phyloP scores from a whole-genome alignment of 176 grass and related monocot genomes.

The Lolium multiflorum region DNA sequence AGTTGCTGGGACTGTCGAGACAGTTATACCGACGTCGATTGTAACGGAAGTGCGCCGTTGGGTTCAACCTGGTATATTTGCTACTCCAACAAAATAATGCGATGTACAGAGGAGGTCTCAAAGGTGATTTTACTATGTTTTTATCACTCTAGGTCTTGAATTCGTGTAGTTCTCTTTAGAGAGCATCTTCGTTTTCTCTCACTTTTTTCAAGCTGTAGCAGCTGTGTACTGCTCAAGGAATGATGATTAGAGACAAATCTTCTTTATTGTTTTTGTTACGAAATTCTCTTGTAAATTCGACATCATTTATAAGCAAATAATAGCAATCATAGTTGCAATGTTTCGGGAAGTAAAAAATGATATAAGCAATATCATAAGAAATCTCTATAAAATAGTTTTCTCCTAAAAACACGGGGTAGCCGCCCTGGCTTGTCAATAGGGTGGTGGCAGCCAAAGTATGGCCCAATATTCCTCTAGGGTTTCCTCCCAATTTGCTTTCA shows the following conservation, averaged over 20 bases:
- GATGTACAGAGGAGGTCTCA: background rate
- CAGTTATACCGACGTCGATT: background rate
- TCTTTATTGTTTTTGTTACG: background rate
- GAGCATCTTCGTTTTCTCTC: background rate
- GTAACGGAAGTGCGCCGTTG: conserved; percentile 16
- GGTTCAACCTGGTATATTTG: conserved; percentile 7
- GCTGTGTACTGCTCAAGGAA: background rate
- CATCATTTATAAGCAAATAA: background rate
- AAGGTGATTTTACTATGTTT: background rate
- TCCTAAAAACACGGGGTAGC: background rate
- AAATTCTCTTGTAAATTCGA: background rate
- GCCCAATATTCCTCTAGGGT: background rate
- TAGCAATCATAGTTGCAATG: background rate
- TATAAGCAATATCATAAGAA: background rate
- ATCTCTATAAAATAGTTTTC: background rate
- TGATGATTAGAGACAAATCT: background rate
- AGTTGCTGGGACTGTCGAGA: conserved; percentile 2
- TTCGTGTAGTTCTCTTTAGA: background rate
- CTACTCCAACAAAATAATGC: background rate
- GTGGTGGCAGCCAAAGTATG: background rate
- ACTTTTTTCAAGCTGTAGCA: background rate
- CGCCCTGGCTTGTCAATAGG: background rate
- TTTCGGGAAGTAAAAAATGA: background rate
- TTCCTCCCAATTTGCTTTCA: background rate
- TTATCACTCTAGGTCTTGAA: background rate